Evolutionary conservation across 1,284 basidiomycete species (phyloP), one percentile per base, ranked within the genome.

Genomic region (Thelephora terrestris): DNA sequence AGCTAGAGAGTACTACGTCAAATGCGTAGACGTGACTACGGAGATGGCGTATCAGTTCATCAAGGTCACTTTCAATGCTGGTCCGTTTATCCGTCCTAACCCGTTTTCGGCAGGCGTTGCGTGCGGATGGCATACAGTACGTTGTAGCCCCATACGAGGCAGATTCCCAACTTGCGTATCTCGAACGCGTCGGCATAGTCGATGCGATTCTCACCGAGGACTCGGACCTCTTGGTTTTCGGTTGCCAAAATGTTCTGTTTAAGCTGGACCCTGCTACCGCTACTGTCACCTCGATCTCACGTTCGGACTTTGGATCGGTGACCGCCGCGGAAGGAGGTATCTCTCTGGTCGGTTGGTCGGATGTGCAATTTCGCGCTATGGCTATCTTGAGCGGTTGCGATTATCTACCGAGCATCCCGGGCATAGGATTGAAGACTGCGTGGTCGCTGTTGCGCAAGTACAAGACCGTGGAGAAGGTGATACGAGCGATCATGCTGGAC

Each of bases 91-190:
- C 46, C 29, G 46, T 46, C 12, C n/a, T 39, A 18, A 32, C 18
- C 21, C 32, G 18, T 47, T 52, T 36, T 18, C 38, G 21, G 17
- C 57, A 95, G 91, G 91, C 88, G 3, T 71, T 97, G 34, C 78
- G 77, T 46, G 86, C 84, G 5, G 91, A 94, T 61, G 68, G 69
- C 20, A 76, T 96, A 14, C 64, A 77, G 21, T 98, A 96, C 62
- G 73, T 99, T 23, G 96, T 99, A 5, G 96, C 96, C 4, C 96
- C 96, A 0, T 99, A 99, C 65, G 96, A 99, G 71, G 96, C 96
- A 0, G 96, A 99, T 61, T 93, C 96, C 0, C 96, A 99, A 65
- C 78, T 99, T 50, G 88, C 91, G 47, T 98, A 85, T 66, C 75
- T 99, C 43, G 96, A 99, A 62, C 79, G 79, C 42, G 67, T 73